Evolutionary conservation across 192 early-diverging fungal genomes (phyloP).

Genomic region (Podila minutissima): DNA sequence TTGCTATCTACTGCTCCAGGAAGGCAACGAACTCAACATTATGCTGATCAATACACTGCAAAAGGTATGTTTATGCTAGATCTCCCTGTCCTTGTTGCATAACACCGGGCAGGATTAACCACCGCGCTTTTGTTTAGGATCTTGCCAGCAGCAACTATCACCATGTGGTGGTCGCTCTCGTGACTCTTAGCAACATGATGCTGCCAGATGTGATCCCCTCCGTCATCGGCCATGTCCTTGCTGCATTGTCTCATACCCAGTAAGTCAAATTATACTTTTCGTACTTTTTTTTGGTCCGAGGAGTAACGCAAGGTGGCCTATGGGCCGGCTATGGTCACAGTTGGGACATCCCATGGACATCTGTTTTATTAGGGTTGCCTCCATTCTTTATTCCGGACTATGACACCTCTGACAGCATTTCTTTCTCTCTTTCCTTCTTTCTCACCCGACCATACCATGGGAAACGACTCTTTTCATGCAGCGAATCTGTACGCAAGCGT

Average conservation of each 20-base stretch:
- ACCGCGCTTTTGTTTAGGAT: slow-evolving; percentile 44
- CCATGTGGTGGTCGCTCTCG: slow-evolving; percentile 58
- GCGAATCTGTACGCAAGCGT: slow-evolving; percentile 63
- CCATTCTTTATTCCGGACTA: not conserved
- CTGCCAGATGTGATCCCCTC: slow-evolving; percentile 54
- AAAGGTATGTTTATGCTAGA: slow-evolving; percentile 36
- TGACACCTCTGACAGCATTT: not conserved
- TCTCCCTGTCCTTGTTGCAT: too few relatives aligned
- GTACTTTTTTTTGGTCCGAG: not conserved
- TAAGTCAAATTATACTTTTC: slow-evolving; percentile 21
- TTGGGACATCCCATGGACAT: too few relatives aligned
- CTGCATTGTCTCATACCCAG: slow-evolving; percentile 54
- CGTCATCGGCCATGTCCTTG: slow-evolving; percentile 52
- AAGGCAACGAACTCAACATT: slow-evolving; percentile 61
- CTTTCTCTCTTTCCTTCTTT: not conserved
- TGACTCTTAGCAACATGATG: slow-evolving; percentile 58
- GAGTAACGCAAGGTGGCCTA: too few relatives aligned
- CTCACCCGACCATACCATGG: not conserved
- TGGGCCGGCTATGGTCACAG: too few relatives aligned
- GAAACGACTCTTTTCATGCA: slow-evolving; percentile 1
- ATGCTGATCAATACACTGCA: slow-evolving; percentile 67
- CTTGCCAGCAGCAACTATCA: slow-evolving; percentile 62
- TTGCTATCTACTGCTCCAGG: slow-evolving; percentile 56
- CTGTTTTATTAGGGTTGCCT: not conserved
- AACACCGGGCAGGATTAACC: not conserved